Evolutionary conservation across 495 filamentous ascomycete genomes (phyloP).

Genomic region (Hypoxylon perforatum): DNA sequence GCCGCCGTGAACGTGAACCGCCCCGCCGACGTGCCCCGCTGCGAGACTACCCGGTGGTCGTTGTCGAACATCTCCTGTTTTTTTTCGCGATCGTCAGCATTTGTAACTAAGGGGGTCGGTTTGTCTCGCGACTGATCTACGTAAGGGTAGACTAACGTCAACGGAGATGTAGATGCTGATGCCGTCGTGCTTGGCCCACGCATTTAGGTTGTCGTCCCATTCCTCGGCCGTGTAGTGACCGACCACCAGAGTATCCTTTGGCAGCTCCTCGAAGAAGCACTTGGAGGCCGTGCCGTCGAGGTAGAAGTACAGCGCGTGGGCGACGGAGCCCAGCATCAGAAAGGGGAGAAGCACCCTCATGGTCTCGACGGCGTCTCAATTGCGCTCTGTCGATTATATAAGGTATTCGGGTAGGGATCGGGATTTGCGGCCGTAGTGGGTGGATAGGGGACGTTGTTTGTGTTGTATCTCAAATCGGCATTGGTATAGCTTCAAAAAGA

Average conservation of each 20-base stretch:
- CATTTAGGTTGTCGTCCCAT: constrained; percentile 71
- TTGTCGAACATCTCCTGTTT: constrained; percentile 91
- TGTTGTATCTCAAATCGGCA: background rate
- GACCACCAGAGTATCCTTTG: constrained; percentile 96
- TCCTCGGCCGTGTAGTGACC: constrained; percentile 89
- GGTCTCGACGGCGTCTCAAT: constrained; percentile 16
- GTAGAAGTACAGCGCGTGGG: constrained; percentile 93
- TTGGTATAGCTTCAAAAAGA: constrained; percentile 33
- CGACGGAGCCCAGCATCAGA: constrained; percentile 60
- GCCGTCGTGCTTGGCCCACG: constrained; percentile 75
- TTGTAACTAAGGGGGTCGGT: background rate
- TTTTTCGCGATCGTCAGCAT: background rate
- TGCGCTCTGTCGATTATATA: background rate
- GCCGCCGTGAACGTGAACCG: constrained; percentile 97
- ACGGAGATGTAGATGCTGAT: constrained; percentile 90
- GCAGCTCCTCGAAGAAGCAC: constrained; percentile 97
- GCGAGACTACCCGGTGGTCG: constrained; percentile 92
- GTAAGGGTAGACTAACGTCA: constrained; percentile 62
- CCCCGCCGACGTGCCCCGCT: constrained; percentile 78
- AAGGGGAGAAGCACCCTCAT: constrained; percentile 65
- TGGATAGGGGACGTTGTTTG: background rate
- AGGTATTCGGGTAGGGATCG: constrained; percentile 4
- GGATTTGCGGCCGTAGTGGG: constrained; percentile 3
- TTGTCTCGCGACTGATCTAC: background rate
- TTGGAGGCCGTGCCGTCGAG: constrained; percentile 83